Evolutionary conservation across 768 basidiomycete genomes (phyloP).

Genomic region (Strobilomyces confusus): DNA sequence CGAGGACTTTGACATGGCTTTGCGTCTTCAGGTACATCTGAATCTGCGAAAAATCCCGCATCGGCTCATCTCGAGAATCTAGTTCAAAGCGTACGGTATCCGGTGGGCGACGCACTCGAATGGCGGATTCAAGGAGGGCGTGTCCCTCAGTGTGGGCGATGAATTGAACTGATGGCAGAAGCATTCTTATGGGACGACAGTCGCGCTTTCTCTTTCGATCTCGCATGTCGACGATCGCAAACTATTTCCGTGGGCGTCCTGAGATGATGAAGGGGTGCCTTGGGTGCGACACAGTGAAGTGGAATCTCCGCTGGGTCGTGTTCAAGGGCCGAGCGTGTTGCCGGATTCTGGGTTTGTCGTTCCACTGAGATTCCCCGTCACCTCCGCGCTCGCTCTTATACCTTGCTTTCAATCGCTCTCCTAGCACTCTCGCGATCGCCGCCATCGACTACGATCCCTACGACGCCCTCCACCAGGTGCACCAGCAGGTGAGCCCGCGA

Average conservation of each 20-base stretch:
- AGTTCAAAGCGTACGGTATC: slow-evolving; percentile 24
- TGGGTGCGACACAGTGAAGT: slow-evolving; percentile 1
- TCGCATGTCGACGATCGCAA: slow-evolving; percentile 3
- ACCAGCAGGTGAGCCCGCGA: slow-evolving; percentile 54
- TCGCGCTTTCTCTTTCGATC: slow-evolving; percentile 23
- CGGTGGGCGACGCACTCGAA: too few relatives aligned
- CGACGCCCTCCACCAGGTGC: slow-evolving; percentile 78
- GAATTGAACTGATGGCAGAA: slow-evolving; percentile 94
- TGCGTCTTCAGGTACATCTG: slow-evolving; percentile 42
- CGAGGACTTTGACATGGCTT: too few relatives aligned
- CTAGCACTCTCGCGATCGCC: slow-evolving; percentile 3
- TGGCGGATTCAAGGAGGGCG: slow-evolving; percentile 94
- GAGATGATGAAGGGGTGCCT: background rate
- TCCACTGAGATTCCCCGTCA: background rate
- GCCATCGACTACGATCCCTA: slow-evolving; percentile 75
- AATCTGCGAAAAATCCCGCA: background rate
- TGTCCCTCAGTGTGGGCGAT: slow-evolving; percentile 87
- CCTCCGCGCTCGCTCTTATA: slow-evolving; percentile 12
- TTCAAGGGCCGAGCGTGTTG: background rate
- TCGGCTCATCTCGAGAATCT: background rate
- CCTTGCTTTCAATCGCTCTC: slow-evolving; percentile 21
- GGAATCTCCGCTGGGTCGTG: background rate
- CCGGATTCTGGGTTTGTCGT: background rate
- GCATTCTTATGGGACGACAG: slow-evolving; percentile 61
- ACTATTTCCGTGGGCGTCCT: background rate